phyloP scores from a whole-genome alignment of 768 basidiomycete species.

The Termitomyces sp. region DNA sequence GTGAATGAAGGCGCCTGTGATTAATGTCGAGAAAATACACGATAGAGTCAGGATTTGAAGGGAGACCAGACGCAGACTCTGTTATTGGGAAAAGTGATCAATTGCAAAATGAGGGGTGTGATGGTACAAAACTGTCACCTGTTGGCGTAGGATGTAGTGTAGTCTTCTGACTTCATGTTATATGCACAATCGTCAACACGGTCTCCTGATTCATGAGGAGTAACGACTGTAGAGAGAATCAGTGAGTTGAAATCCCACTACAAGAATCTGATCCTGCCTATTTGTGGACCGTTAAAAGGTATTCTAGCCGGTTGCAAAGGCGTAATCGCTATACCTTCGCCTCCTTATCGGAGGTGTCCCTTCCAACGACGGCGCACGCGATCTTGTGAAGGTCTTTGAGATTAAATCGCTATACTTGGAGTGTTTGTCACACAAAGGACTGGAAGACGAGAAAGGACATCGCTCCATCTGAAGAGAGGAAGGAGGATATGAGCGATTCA shows the following conservation, averaged over 20 bases:
- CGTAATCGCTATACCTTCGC: too few relatives aligned
- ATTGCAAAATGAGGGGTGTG: too few relatives aligned
- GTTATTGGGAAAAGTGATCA: too few relatives aligned
- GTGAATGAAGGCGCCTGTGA: not conserved
- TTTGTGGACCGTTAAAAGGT: not conserved
- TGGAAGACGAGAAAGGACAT: not conserved
- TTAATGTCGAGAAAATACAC: not conserved
- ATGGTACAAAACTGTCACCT: not conserved
- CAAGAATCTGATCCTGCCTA: not conserved
- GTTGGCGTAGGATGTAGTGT: not conserved
- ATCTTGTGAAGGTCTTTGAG: too few relatives aligned
- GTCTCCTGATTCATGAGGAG: not conserved
- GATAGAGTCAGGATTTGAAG: too few relatives aligned
- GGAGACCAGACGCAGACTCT: too few relatives aligned
- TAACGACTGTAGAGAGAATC: not conserved
- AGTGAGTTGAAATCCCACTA: too few relatives aligned
- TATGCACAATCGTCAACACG: too few relatives aligned
- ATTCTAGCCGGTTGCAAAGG: not conserved
- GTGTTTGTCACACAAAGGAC: not conserved
- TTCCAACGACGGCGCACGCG: too few relatives aligned
- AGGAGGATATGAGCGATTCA: not conserved
- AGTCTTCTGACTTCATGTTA: not conserved
- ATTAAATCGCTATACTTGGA: not conserved
- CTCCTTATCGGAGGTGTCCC: too few relatives aligned
- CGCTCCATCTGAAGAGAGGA: not conserved